These are phyloP conservation scores for Zizania latifolia DNA, from an alignment of 176 grass and related monocot genomes.

Conservation along the genomic window DNA sequence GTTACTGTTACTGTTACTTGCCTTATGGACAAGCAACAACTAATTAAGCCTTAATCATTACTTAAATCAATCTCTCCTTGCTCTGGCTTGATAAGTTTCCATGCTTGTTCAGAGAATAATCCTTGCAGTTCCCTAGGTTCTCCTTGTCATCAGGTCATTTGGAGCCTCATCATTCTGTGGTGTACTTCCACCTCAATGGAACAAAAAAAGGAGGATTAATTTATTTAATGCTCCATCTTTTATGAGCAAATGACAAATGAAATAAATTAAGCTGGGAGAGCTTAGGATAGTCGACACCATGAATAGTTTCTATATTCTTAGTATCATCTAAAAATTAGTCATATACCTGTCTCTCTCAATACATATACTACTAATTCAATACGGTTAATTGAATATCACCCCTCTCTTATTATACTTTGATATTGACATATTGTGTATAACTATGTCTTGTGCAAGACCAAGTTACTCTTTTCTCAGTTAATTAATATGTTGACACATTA, in stretches of 20 bases:
- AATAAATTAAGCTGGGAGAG: too few relatives aligned
- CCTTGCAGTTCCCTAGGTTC: background rate
- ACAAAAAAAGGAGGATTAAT: background rate
- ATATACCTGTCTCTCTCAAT: too few relatives aligned
- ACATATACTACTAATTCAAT: too few relatives aligned
- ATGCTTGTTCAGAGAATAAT: constrained; percentile 11
- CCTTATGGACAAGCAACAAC: background rate
- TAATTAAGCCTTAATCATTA: background rate
- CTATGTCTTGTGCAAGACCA: too few relatives aligned
- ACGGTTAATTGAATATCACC: too few relatives aligned
- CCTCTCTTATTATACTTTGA: too few relatives aligned
- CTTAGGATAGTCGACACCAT: too few relatives aligned
- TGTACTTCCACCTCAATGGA: constrained; percentile 13
- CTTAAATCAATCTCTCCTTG: background rate
- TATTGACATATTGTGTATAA: too few relatives aligned
- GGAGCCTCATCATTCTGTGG: constrained; percentile 1
- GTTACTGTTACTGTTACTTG: background rate
- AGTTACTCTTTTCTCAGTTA: too few relatives aligned
- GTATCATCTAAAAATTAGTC: too few relatives aligned
- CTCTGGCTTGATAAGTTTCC: background rate
- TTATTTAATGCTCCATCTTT: constrained; percentile 9
- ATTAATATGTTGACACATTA: too few relatives aligned
- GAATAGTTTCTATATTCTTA: too few relatives aligned
- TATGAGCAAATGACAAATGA: background rate
- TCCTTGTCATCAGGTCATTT: background rate